Conservation (phyloP, 176 grass and related monocot species). For the Musa beccarii region DNA sequence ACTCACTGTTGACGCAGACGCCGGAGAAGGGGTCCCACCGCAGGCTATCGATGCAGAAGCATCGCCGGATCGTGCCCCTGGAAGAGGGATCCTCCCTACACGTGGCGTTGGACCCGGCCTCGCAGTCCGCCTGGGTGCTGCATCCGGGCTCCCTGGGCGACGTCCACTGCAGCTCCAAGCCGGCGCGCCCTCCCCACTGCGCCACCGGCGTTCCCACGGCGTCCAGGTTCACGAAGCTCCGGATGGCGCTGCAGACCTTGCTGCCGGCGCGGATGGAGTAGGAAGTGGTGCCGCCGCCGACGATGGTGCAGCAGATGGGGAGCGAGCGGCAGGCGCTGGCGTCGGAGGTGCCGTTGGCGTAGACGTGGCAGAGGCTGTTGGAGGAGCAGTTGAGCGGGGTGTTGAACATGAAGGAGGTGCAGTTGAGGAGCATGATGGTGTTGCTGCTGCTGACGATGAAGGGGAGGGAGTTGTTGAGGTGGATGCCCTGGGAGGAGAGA, state of each 20-base stretch:
- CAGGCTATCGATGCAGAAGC: constrained; percentile 42
- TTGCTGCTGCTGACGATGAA: constrained; percentile 65
- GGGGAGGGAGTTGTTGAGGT: constrained; percentile 42
- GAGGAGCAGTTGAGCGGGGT: constrained; percentile 6
- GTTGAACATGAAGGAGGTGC: constrained; percentile 13
- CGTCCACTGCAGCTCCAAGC: no score
- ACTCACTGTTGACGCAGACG: constrained; percentile 49
- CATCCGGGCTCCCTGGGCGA: constrained; percentile 53
- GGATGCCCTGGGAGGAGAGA: constrained; percentile 21
- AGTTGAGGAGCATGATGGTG: constrained; percentile 76
- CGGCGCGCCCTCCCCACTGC: constrained; percentile 24
- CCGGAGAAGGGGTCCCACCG: constrained; percentile 52
- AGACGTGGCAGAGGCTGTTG: constrained; percentile 56
- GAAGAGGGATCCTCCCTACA: neutral
- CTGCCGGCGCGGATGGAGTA: constrained; percentile 35
- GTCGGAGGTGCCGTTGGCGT: constrained; percentile 57
- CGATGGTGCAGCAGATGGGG: constrained; percentile 63
- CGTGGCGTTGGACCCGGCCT: constrained; percentile 39
- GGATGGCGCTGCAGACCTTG: constrained; percentile 43
- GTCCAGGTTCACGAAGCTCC: constrained; percentile 60
- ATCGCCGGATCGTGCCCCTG: constrained; percentile 22
- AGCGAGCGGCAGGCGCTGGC: constrained; percentile 34
- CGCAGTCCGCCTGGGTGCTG: constrained; percentile 50
- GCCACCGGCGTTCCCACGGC: constrained; percentile 25
- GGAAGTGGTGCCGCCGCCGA: constrained; percentile 49